Evolutionary conservation across 257 asterid species (phyloP), one percentile per base, ranked within the genome.

Genomic region (Lycium barbarum): DNA sequence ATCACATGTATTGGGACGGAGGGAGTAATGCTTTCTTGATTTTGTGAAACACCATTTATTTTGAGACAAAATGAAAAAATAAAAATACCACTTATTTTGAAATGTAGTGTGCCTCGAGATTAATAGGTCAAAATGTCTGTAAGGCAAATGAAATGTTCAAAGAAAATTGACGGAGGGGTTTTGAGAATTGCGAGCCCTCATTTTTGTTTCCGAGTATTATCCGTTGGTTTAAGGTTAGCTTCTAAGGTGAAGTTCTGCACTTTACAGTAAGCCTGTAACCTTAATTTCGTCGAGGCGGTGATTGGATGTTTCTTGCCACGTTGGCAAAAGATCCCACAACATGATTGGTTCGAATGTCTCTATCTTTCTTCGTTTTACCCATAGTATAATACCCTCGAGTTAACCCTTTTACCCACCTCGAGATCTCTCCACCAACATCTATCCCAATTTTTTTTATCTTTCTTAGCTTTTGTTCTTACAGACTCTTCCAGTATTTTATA

Each of bases 281-380:
- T 95, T 93, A 95, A 95, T 92, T 90, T 92, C 80, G 85, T 95
- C 98, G 98, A 95, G 89, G 67, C 89, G 87, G 87, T 89, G 93
- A 93, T 92, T 93, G 97, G 96, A 86, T 92, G 89, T 79, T 55
- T 59, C 55, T 88, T 87, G 94, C 94, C 98, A 94, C 92, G 95
- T 76, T 68, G 92, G 92, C 88, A 17, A 92, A 59, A 92, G 97
- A 93, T 92, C 94, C 97, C 91, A 91, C 92, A 70, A 88, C 83
- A 91, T 92, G 94, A 95, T 93, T 95, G 95, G 97, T 85, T 90
- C 66, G 18, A 38, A n/a, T 58, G 36, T 89, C 82, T 49, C 38
- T 54, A 40, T 20, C n/a, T 2, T 80, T 84, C 83, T 82, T 86
- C 81, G 61, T 62, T 87, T 84, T 80, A 85, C 82, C 89, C 89